phyloP scores from a whole-genome alignment of 495 filamentous ascomycete species.

The Ascodesmis nigricans region DNA sequence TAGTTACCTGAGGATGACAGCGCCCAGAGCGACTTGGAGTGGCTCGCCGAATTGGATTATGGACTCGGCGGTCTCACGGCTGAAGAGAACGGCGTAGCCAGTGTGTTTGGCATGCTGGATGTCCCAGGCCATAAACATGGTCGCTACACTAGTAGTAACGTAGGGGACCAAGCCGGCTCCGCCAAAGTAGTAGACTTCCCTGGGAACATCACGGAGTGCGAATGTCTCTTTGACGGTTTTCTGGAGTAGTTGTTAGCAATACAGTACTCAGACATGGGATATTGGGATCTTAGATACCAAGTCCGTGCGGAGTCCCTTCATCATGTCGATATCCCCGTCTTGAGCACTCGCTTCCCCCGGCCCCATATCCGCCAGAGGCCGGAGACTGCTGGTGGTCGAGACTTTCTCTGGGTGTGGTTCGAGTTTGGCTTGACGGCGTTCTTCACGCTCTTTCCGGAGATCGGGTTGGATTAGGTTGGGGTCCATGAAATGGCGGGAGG shows the following conservation, averaged over 20 bases:
- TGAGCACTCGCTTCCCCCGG: conserved; percentile 13
- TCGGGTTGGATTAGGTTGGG: too few relatives aligned
- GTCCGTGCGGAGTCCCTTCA: conserved; percentile 47
- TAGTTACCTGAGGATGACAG: conserved; percentile 39
- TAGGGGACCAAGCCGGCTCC: conserved; percentile 82
- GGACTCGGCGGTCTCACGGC: conserved; percentile 45
- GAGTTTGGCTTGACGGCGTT: conserved; percentile 30
- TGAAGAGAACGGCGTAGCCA: conserved; percentile 43
- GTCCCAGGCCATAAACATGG: conserved; percentile 69
- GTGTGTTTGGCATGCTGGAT: conserved; percentile 39
- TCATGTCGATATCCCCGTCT: conserved; percentile 35
- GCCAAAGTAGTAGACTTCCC: conserved; percentile 59
- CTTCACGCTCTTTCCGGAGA: conserved; percentile 1
- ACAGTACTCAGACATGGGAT: not conserved
- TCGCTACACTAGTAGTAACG: conserved; percentile 63
- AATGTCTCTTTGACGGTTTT: conserved; percentile 75
- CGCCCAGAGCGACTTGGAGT: conserved; percentile 80
- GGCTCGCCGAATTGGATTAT: conserved; percentile 68
- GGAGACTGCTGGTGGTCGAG: conserved; percentile 32
- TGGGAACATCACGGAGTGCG: conserved; percentile 50
- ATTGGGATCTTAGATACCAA: conserved; percentile 33
- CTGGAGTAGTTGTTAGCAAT: conserved; percentile 25
- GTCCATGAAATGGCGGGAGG: too few relatives aligned
- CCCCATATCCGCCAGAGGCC: conserved; percentile 18
- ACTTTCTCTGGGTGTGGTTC: conserved; percentile 35